These are phyloP conservation scores for Quercus lobata DNA, from an alignment of 331 rosid genomes.

Conservation along the genomic window DNA sequence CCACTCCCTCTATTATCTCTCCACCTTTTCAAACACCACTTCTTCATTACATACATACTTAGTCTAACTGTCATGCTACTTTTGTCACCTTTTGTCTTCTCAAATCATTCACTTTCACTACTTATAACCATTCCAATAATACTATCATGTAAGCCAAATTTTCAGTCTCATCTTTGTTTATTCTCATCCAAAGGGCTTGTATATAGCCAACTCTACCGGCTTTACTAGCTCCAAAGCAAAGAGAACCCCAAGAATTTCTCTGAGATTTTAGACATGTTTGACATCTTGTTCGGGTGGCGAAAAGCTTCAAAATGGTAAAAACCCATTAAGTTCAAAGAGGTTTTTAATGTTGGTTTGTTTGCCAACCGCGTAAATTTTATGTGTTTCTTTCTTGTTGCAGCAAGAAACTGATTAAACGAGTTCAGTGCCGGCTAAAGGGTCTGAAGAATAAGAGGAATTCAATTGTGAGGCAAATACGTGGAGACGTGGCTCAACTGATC, in stretches of 20 bases:
- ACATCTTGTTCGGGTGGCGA: slow-evolving; percentile 70
- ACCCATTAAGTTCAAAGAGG: not conserved
- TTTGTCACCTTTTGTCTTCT: not conserved
- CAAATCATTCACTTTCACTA: not conserved
- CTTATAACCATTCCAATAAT: not conserved
- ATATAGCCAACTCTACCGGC: not conserved
- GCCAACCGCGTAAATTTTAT: not conserved
- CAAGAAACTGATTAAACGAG: slow-evolving; percentile 52
- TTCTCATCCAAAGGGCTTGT: not conserved
- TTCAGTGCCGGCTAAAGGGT: slow-evolving; percentile 50
- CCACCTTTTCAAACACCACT: slow-evolving; percentile 45
- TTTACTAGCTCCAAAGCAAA: not conserved
- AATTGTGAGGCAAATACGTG: slow-evolving; percentile 44
- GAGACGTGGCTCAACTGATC: slow-evolving; percentile 54
- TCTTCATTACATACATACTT: slow-evolving; percentile 5
- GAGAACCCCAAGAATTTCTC: slow-evolving; percentile 9
- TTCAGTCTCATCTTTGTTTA: not conserved
- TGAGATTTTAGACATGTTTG: slow-evolving; percentile 51
- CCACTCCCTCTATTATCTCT: slow-evolving; percentile 11
- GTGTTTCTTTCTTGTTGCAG: slow-evolving; percentile 28
- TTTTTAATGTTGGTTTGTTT: not conserved
- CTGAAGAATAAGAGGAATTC: slow-evolving; percentile 55
- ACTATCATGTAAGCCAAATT: not conserved
- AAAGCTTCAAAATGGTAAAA: slow-evolving; percentile 79
- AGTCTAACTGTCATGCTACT: slow-evolving; percentile 27